Conservation (phyloP, 495 filamentous ascomycete species). For the Jackrogersella minutella region DNA sequence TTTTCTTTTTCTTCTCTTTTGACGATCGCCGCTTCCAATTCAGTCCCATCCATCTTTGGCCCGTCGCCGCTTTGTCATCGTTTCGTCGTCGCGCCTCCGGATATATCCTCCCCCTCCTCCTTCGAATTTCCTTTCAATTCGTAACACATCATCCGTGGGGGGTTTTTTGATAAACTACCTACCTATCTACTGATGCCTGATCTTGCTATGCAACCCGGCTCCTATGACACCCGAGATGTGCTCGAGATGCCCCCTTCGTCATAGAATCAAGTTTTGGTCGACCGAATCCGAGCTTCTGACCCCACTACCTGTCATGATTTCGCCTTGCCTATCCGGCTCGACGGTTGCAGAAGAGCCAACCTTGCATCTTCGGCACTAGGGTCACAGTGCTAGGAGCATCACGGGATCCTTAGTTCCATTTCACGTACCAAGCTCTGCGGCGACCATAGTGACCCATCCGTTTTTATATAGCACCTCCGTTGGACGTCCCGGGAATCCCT, state of each 20-base stretch:
- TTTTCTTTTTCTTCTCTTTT: too few species aligned
- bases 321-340: constrained; percentile 8
- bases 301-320: constrained; percentile 16
- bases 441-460: not conserved
- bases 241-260: constrained; percentile 17
- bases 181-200: constrained; percentile 17
- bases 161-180: constrained; percentile 24
- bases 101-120: constrained; percentile 40
- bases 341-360: constrained; percentile 12
- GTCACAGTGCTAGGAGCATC: not conserved
- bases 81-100: constrained; percentile 32
- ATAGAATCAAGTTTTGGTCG: constrained; percentile 1
- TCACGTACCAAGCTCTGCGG: too few species aligned
- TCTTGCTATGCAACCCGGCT: not conserved
- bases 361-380: constrained; percentile 1
- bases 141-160: not conserved
- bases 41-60: constrained; percentile 29
- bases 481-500: constrained; percentile 29
- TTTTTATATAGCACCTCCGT: constrained; percentile 45
- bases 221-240: constrained; percentile 7
- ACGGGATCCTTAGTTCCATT: not conserved
- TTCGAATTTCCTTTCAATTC: constrained; percentile 9
- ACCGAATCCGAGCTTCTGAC: not conserved
- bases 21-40: constrained; percentile 10
- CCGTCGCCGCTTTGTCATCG: too few species aligned